phyloP scores from a whole-genome alignment of 352 stramenopile species.

The Globisporangium rhizosaccharum region DNA sequence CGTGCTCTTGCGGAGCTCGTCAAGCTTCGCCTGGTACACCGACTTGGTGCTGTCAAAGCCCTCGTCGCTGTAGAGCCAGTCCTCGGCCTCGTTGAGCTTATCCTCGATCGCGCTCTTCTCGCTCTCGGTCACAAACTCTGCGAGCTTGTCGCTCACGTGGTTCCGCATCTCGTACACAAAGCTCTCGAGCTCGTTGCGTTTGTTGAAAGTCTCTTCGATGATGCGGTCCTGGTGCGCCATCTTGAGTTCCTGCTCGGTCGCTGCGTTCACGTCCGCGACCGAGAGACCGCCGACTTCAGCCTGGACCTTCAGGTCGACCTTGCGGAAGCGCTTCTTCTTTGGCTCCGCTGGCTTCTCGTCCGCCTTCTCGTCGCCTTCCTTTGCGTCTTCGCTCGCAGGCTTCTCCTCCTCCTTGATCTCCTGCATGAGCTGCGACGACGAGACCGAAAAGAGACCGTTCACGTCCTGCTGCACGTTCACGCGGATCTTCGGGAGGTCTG shows the following conservation, averaged over 20 bases:
- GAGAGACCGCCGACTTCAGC: conserved; percentile 58
- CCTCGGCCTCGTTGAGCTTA: conserved; percentile 90
- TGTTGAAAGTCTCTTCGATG: conserved; percentile 96
- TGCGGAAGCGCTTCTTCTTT: conserved; percentile 96
- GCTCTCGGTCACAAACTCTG: conserved; percentile 83
- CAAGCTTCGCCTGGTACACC: conserved; percentile 94
- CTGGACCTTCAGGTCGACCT: conserved; percentile 78
- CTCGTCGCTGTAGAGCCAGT: conserved; percentile 99
- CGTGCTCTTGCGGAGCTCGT: conserved; percentile 91
- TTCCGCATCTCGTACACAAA: conserved; percentile 99
- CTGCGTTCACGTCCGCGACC: conserved; percentile 43
- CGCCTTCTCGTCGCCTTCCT: conserved; percentile 51
- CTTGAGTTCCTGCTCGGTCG: conserved; percentile 89
- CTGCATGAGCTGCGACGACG: conserved; percentile 96
- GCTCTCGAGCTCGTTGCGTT: conserved; percentile 98
- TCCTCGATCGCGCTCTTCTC: conserved; percentile 88
- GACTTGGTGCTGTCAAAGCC: conserved; percentile 98
- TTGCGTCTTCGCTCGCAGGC: conserved; percentile 51
- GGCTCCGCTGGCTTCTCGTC: conserved; percentile 75
- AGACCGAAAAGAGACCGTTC: conserved; percentile 93
- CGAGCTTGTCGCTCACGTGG: conserved; percentile 86
- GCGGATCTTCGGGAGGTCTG: conserved; percentile 89
- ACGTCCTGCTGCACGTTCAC: conserved; percentile 98
- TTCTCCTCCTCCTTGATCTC: conserved; percentile 91
- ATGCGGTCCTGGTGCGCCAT: conserved; percentile 96